These are phyloP conservation scores for Hypoxylon sp. DNA, from an alignment of 2,329 filamentous ascomycete genomes.

Conservation along the genomic window DNA sequence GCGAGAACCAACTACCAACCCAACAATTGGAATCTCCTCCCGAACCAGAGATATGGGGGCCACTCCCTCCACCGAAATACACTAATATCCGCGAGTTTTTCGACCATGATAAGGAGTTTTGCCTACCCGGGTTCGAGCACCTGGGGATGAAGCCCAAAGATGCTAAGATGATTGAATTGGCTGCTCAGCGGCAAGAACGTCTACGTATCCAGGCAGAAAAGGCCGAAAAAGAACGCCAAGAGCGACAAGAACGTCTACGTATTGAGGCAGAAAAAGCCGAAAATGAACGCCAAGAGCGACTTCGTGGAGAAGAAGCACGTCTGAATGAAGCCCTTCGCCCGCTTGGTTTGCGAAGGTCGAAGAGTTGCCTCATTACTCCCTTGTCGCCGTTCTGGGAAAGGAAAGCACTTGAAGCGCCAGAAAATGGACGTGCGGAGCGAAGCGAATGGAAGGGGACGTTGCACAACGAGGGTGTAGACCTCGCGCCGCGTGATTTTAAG, in stretches of 20 bases:
- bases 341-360: conserved; percentile 46
- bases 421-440: conserved; percentile 12
- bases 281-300: conserved; percentile 21
- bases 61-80: conserved; percentile 36
- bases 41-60: conserved; percentile 7
- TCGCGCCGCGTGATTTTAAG: conserved; percentile 71
- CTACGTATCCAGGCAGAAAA: conserved; percentile 33
- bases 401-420: conserved; percentile 36
- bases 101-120: conserved; percentile 41
- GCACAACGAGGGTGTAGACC: conserved; percentile 61
- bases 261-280: conserved; percentile 27
- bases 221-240: conserved; percentile 21
- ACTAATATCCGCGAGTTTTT: conserved; percentile 43
- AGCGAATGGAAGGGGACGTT: conserved; percentile 44
- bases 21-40: neutral
- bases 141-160: conserved; percentile 23
- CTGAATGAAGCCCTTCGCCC: conserved; percentile 25
- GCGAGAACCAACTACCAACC: neutral
- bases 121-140: conserved; percentile 43
- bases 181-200: conserved; percentile 30
- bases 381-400: conserved; percentile 43
- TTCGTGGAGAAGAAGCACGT: conserved; percentile 33
- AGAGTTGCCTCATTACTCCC: conserved; percentile 39
- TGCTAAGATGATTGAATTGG: conserved; percentile 36
- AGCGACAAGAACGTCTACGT: conserved; percentile 33